Conservation (phyloP, 2,329 filamentous ascomycete species). For the Diaporthe citrichinensis region DNA sequence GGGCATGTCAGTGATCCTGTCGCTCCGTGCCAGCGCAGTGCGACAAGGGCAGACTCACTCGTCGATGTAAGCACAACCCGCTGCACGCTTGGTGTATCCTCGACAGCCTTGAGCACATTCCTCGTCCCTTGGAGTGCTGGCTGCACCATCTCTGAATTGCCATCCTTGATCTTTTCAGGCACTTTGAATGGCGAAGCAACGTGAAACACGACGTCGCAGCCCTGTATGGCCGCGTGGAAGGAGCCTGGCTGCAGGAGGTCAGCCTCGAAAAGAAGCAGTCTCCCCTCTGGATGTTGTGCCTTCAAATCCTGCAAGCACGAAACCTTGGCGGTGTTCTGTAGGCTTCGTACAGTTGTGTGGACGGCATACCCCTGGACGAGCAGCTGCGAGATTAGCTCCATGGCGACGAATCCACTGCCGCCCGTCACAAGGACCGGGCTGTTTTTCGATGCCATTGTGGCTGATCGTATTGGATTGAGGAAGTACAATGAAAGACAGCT, state of each 20-base stretch:
- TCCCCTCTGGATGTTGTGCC: slow-evolving; percentile 38
- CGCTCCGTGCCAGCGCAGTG: too few relatives aligned
- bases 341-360: slow-evolving; percentile 40
- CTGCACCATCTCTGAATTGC: slow-evolving; percentile 46
- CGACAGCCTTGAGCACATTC: slow-evolving; percentile 47
- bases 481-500: not conserved
- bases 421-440: slow-evolving; percentile 66
- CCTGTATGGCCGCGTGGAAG: slow-evolving; percentile 48
- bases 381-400: slow-evolving; percentile 56
- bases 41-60: not conserved
- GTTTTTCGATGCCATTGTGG: not conserved
- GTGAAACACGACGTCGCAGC: slow-evolving; percentile 51
- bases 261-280: slow-evolving; percentile 49
- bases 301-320: slow-evolving; percentile 36
- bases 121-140: slow-evolving; percentile 48
- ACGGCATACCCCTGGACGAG: slow-evolving; percentile 39
- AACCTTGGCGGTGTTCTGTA: slow-evolving; percentile 39
- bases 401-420: slow-evolving; percentile 73
- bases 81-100: slow-evolving; percentile 45
- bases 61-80: slow-evolving; percentile 48
- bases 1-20: not conserved
- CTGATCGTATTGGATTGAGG: not conserved
- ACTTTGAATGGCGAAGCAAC: slow-evolving; percentile 53
- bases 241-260: slow-evolving; percentile 49
- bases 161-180: slow-evolving; percentile 46